Evolutionary conservation across 2,329 filamentous ascomycete species (phyloP).

Genomic region (Microthyrium microscopicum): DNA sequence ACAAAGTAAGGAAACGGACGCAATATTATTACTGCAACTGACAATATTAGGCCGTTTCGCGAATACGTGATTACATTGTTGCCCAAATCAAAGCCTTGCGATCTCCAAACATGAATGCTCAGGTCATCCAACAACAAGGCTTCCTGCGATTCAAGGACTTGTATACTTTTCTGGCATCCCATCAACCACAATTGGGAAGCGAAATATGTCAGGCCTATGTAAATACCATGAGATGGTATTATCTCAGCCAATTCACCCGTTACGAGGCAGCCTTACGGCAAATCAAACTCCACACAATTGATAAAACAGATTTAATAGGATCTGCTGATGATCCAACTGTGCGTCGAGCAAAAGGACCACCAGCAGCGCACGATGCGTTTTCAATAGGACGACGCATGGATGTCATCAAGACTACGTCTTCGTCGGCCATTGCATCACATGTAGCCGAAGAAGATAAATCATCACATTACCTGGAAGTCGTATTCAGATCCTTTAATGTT

Average conservation of each 20-base stretch:
- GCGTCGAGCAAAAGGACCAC: constrained; percentile 27
- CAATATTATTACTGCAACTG: not conserved
- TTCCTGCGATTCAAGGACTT: constrained; percentile 81
- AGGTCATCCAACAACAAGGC: constrained; percentile 87
- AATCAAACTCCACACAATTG: constrained; percentile 65
- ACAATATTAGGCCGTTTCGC: constrained; percentile 48
- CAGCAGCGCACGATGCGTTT: constrained; percentile 62
- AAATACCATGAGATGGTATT: constrained; percentile 99
- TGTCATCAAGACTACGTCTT: constrained; percentile 55
- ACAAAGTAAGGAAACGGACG: constrained; percentile 40
- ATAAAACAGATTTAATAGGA: constrained; percentile 69
- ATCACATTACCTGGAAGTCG: constrained; percentile 73
- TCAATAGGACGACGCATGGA: constrained; percentile 77
- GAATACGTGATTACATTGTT: constrained; percentile 88
- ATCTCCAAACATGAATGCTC: constrained; percentile 91
- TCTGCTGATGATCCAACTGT: constrained; percentile 52
- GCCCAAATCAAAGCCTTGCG: constrained; percentile 85
- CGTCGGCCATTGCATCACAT: constrained; percentile 68
- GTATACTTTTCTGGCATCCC: constrained; percentile 67
- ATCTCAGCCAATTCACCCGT: constrained; percentile 73
- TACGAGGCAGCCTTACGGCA: constrained; percentile 75
- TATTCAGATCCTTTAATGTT: constrained; percentile 89
- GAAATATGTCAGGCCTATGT: constrained; percentile 89
- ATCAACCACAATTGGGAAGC: constrained; percentile 68
- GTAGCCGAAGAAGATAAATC: constrained; percentile 79